A percentile compares a stretch with the other conserved stretches of the same genome.
phyloP scores from a whole-genome alignment of 2,329 filamentous ascomycete species.

The Fusarium denticulatum region DNA sequence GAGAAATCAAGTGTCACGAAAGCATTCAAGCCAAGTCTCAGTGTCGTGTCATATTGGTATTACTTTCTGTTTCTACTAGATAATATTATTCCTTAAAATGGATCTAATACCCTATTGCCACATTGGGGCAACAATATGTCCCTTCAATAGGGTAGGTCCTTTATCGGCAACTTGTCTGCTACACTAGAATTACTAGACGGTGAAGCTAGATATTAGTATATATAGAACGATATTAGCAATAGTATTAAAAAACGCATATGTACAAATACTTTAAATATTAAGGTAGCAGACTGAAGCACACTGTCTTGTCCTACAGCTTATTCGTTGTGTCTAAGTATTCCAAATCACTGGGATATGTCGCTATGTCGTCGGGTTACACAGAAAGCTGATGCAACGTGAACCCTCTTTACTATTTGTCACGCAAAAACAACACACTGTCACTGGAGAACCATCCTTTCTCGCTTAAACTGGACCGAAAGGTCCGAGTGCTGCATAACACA shows the following conservation, averaged over 20 bases:
- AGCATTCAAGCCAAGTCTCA: fast-evolving
- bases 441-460: background rate
- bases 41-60: fast-evolving
- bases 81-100: background rate
- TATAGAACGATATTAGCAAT: fast-evolving
- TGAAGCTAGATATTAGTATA: background rate
- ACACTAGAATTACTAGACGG: background rate
- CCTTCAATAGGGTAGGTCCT: background rate
- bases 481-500: background rate
- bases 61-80: background rate
- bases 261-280: fast-evolving
- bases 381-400: fast-evolving
- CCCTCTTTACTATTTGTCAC: background rate
- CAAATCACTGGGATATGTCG: background rate
- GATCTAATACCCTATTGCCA: background rate
- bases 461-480: background rate
- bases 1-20: background rate
- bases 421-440: too few species aligned
- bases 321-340: background rate
- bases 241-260: fast-evolving
- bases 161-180: fast-evolving
- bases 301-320: fast-evolving
- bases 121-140: background rate
- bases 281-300: fast-evolving
- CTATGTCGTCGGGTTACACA: background rate